Evolutionary conservation across 192 early-diverging fungal genomes (phyloP).

Genomic region (Coemansia sp.): DNA sequence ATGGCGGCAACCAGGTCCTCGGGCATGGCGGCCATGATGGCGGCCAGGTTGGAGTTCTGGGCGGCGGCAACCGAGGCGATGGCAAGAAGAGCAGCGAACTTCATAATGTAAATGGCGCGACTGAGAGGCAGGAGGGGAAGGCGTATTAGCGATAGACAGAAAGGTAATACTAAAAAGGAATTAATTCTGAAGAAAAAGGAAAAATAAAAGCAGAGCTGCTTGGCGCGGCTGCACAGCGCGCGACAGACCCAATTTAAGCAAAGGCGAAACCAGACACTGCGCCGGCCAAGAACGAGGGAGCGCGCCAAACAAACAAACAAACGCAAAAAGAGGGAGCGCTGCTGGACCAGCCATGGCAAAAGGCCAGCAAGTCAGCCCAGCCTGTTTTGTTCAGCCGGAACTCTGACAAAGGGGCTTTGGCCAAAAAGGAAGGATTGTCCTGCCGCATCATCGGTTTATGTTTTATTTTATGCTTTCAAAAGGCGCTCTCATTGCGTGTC

Average conservation of each 20-base stretch:
- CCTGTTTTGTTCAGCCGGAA: too few relatives aligned
- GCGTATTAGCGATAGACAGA: not conserved
- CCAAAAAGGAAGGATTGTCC: not conserved
- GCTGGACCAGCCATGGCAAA: too few relatives aligned
- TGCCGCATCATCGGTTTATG: not conserved
- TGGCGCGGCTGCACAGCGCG: not conserved
- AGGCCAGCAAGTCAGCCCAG: too few relatives aligned
- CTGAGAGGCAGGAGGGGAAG: not conserved
- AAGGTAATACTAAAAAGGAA: not conserved
- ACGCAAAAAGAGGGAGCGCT: too few relatives aligned
- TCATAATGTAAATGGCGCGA: slow-evolving; percentile 22
- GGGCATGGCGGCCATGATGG: slow-evolving; percentile 37
- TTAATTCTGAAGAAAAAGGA: not conserved
- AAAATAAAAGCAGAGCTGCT: not conserved
- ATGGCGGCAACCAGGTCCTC: slow-evolving; percentile 27
- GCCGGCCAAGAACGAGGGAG: too few relatives aligned
- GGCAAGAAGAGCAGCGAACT: slow-evolving; percentile 26
- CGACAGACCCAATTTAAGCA: slow-evolving; percentile 3
- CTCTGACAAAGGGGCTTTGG: not conserved
- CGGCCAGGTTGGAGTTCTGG: slow-evolving; percentile 24
- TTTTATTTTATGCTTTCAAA: not conserved
- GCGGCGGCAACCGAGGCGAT: slow-evolving; percentile 14
- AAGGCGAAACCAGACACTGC: too few relatives aligned
- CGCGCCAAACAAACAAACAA: too few relatives aligned
- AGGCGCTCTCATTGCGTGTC: not conserved